phyloP scores from a whole-genome alignment of 2,329 filamentous ascomycete species.

The Microdochium paspali region DNA sequence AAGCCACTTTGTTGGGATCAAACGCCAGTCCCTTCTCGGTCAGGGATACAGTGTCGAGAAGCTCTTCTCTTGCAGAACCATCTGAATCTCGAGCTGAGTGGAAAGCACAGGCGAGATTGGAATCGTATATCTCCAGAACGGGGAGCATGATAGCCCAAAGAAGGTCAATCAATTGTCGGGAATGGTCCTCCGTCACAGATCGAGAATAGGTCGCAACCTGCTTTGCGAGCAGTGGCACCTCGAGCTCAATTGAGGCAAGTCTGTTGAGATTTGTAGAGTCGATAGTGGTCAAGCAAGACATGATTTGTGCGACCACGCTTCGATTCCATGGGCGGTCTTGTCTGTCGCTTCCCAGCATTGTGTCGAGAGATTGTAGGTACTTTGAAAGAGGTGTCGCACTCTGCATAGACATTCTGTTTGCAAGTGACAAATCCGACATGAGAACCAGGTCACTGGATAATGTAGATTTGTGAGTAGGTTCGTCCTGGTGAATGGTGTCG shows the following conservation, averaged over 20 bases:
- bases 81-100: constrained; percentile 10
- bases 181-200: constrained; percentile 39
- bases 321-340: constrained; percentile 26
- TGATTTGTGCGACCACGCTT: constrained; percentile 38
- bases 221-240: constrained; percentile 51
- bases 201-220: constrained; percentile 40
- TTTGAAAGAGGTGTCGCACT: constrained; percentile 25
- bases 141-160: constrained; percentile 36
- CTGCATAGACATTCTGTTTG: constrained; percentile 32
- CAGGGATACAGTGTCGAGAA: constrained; percentile 6
- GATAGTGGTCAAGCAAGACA: constrained; percentile 44
- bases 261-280: constrained; percentile 47
- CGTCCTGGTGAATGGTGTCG: constrained; percentile 10
- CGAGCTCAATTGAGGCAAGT: constrained; percentile 53
- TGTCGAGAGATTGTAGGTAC: constrained; percentile 37
- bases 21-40: constrained; percentile 13
- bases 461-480: constrained; percentile 9
- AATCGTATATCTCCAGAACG: constrained; percentile 28
- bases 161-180: constrained; percentile 35
- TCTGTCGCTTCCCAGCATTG: constrained; percentile 23
- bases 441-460: constrained; percentile 30
- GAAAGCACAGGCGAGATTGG: constrained; percentile 18
- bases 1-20: constrained; percentile 14
- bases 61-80: constrained; percentile 4
- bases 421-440: constrained; percentile 35